These are phyloP conservation scores for Staphylotrichum tortipilum DNA, from an alignment of 495 filamentous ascomycete genomes.

Conservation along the genomic window DNA sequence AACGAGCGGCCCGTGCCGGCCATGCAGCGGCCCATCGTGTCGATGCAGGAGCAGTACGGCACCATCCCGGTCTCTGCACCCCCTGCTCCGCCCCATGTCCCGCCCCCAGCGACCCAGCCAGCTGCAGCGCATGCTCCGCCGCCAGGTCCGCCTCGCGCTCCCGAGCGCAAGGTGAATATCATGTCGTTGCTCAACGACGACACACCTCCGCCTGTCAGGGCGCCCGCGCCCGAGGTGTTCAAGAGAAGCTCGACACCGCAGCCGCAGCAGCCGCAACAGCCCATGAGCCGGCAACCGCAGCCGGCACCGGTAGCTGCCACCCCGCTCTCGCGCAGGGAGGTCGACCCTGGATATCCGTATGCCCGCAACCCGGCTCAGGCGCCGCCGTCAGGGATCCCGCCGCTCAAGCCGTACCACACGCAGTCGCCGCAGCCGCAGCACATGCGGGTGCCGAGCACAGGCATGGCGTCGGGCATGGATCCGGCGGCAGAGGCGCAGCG, in stretches of 20 bases:
- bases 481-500: slow-evolving; percentile 20
- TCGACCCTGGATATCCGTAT: slow-evolving; percentile 32
- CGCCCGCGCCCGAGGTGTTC: slow-evolving; percentile 29
- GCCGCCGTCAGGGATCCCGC: slow-evolving; percentile 36
- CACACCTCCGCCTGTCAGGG: slow-evolving; percentile 36
- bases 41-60: slow-evolving; percentile 32
- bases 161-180: slow-evolving; percentile 40
- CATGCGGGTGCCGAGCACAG: slow-evolving; percentile 29
- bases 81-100: slow-evolving; percentile 21
- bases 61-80: slow-evolving; percentile 23
- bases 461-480: slow-evolving; percentile 25
- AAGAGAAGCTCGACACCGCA: slow-evolving; percentile 39
- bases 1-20: slow-evolving; percentile 23
- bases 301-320: slow-evolving; percentile 23
- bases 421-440: slow-evolving; percentile 36
- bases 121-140: slow-evolving; percentile 21
- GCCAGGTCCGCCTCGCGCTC: slow-evolving; percentile 24
- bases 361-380: slow-evolving; percentile 28
- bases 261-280: too few species aligned
- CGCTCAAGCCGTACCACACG: slow-evolving; percentile 38
- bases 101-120: slow-evolving; percentile 11
- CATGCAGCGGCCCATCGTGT: slow-evolving; percentile 24
- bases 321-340: slow-evolving; percentile 29
- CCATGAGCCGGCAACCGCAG: slow-evolving; percentile 28
- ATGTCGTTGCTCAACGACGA: slow-evolving; percentile 45